phyloP scores from a whole-genome alignment of 352 stramenopile species.

The Globisporangium ultimum region DNA sequence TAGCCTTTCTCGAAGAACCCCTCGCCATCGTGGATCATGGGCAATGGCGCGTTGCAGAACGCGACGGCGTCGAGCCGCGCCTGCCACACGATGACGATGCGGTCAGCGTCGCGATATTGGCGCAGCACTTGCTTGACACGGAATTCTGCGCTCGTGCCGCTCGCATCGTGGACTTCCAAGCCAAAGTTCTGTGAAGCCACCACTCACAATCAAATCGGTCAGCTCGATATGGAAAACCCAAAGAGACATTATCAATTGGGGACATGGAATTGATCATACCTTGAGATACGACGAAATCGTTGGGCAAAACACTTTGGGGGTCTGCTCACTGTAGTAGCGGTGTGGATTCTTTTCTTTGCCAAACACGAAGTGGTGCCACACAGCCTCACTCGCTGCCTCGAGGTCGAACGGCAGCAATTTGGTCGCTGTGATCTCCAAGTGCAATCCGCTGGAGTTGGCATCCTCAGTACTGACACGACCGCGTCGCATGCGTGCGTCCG shows the following conservation, averaged over 20 bases:
- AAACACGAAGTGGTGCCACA: constrained; percentile 38
- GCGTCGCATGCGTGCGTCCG: constrained; percentile 22
- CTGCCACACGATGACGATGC: constrained; percentile 44
- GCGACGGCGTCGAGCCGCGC: constrained; percentile 37
- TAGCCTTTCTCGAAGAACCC: constrained; percentile 42
- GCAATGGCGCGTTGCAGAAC: constrained; percentile 33
- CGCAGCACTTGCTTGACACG: constrained; percentile 31
- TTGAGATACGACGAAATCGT: constrained; percentile 10
- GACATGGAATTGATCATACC: neutral
- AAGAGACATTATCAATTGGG: no score
- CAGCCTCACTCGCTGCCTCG: constrained; percentile 22
- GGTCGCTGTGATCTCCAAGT: constrained; percentile 25
- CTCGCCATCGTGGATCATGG: constrained; percentile 19
- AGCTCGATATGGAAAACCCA: no score
- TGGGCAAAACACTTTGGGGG: constrained; percentile 15
- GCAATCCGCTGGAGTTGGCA: constrained; percentile 18
- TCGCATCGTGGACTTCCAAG: constrained; percentile 28
- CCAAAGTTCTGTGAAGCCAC: constrained; percentile 20
- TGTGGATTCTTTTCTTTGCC: constrained; percentile 23
- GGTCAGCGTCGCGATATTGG: constrained; percentile 29
- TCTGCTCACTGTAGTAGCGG: constrained; percentile 29
- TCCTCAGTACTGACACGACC: neutral
- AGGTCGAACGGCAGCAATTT: constrained; percentile 30
- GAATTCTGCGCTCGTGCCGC: constrained; percentile 28
- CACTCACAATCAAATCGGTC: neutral